phyloP scores from a whole-genome alignment of 495 filamentous ascomycete species.

The Rostrohypoxylon terebratum region DNA sequence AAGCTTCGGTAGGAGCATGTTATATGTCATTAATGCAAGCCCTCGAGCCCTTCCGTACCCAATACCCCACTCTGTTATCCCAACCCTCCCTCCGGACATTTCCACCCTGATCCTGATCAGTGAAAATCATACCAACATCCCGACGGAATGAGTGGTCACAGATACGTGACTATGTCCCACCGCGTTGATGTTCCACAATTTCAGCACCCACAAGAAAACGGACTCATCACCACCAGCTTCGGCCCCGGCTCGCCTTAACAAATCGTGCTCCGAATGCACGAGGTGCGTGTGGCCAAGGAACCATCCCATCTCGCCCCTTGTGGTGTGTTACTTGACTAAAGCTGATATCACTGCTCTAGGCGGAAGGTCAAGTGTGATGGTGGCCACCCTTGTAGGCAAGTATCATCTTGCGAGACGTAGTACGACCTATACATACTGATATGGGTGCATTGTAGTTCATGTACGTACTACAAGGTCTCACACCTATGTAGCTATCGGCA shows the following conservation, averaged over 20 bases:
- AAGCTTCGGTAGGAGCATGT: neutral
- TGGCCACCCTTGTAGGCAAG: constrained; percentile 45
- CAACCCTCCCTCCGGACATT: constrained; percentile 11
- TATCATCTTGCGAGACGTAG: neutral
- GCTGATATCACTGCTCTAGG: constrained; percentile 26
- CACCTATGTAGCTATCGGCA: constrained; percentile 45
- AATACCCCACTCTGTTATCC: constrained; percentile 34
- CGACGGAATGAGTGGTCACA: constrained; percentile 35
- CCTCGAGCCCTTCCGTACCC: too few species aligned
- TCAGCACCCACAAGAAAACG: constrained; percentile 40
- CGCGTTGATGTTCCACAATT: constrained; percentile 48
- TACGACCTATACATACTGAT: neutral
- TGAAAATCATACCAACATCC: constrained; percentile 18
- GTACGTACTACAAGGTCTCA: constrained; percentile 43
- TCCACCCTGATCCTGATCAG: constrained; percentile 22
- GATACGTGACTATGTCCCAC: constrained; percentile 37
- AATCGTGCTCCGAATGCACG: constrained; percentile 45
- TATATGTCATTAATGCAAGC: neutral
- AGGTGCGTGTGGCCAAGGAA: constrained; percentile 36
- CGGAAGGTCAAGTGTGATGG: constrained; percentile 49
- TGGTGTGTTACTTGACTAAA: constrained; percentile 24
- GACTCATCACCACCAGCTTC: constrained; percentile 40
- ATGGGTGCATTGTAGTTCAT: constrained; percentile 33
- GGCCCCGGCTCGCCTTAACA: constrained; percentile 42
- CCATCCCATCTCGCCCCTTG: constrained; percentile 9